A percentile compares a stretch with the other conserved stretches of the same genome.
These are phyloP conservation scores for Aspergillus flavus DNA, from an alignment of 2,329 filamentous ascomycete species.

Conservation along the genomic window DNA sequence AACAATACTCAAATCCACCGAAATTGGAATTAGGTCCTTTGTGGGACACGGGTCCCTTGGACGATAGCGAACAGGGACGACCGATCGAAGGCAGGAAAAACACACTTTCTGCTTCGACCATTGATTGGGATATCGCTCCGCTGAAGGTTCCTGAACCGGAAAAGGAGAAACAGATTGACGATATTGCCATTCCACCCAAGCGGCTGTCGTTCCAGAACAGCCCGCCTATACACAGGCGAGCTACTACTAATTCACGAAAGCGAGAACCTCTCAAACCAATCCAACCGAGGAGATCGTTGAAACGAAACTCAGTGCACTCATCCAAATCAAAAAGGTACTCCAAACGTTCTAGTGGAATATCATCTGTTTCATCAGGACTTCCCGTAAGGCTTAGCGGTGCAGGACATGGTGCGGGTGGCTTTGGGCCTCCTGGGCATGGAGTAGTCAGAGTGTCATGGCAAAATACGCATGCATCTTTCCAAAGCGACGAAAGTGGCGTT, in stretches of 20 bases:
- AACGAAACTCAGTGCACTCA: constrained; percentile 40
- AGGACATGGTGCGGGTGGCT: constrained; percentile 45
- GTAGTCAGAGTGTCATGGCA: constrained; percentile 42
- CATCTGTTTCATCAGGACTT: constrained; percentile 39
- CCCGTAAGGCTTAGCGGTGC: constrained; percentile 45
- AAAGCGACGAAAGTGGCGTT: constrained; percentile 39
- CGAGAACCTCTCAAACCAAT: constrained; percentile 40
- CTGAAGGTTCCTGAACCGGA: constrained; percentile 25
- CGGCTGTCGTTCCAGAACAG: constrained; percentile 34
- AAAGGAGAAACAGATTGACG: constrained; percentile 23
- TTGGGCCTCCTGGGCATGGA: constrained; percentile 40
- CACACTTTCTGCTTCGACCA: constrained; percentile 30
- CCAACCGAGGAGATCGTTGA: constrained; percentile 38
- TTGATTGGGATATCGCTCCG: constrained; percentile 33
- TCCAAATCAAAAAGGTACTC: constrained; percentile 40
- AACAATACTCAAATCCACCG: constrained; percentile 32
- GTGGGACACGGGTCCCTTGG: constrained; percentile 34
- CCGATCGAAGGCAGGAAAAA: constrained; percentile 27
- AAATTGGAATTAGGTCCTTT: constrained; percentile 38
- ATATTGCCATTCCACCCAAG: constrained; percentile 27
- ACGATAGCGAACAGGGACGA: constrained; percentile 21
- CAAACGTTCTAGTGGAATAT: constrained; percentile 42
- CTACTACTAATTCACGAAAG: constrained; percentile 32
- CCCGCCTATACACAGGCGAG: constrained; percentile 31
- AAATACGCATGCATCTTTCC: constrained; percentile 36